phyloP scores from a whole-genome alignment of 495 filamentous ascomycete species.

The Bathelium albidoporum region DNA sequence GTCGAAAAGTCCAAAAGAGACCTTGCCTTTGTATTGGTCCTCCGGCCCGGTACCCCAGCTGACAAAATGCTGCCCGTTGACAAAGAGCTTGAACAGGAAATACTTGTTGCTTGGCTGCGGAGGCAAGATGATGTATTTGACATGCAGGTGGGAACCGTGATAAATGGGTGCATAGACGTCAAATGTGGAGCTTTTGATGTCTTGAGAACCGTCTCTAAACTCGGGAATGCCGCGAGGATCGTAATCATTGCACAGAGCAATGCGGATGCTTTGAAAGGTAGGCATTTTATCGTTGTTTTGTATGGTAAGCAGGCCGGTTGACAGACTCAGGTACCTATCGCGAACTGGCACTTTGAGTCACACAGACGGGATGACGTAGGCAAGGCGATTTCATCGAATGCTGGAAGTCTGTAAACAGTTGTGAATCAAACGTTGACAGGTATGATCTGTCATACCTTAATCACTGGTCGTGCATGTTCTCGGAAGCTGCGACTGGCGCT shows the following conservation, averaged over 20 bases:
- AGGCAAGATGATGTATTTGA: not conserved
- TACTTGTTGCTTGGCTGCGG: conserved; percentile 6
- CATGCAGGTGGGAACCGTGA: not conserved
- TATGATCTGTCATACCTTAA: too few relatives aligned
- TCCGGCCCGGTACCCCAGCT: conserved; percentile 33
- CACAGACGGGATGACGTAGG: not conserved
- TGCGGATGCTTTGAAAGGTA: not conserved
- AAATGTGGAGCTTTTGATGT: not conserved
- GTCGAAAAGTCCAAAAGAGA: conserved; percentile 32
- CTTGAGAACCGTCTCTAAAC: not conserved
- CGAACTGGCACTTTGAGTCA: too few relatives aligned
- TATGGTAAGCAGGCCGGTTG: not conserved
- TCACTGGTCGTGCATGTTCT: too few relatives aligned
- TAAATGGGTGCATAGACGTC: not conserved
- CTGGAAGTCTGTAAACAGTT: too few relatives aligned
- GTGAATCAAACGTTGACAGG: too few relatives aligned
- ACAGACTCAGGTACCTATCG: too few relatives aligned
- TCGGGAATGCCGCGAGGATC: not conserved
- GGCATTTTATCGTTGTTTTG: not conserved
- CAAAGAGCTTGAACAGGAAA: conserved; percentile 37
- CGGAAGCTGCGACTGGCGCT: too few relatives aligned
- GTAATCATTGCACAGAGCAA: not conserved
- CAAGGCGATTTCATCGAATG: too few relatives aligned
- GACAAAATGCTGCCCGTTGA: conserved; percentile 27
- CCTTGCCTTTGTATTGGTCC: conserved; percentile 32